Base-by-base conservation (phyloP, 1,284 basidiomycete genomes). In the Rhodotorula sp. region DNA sequence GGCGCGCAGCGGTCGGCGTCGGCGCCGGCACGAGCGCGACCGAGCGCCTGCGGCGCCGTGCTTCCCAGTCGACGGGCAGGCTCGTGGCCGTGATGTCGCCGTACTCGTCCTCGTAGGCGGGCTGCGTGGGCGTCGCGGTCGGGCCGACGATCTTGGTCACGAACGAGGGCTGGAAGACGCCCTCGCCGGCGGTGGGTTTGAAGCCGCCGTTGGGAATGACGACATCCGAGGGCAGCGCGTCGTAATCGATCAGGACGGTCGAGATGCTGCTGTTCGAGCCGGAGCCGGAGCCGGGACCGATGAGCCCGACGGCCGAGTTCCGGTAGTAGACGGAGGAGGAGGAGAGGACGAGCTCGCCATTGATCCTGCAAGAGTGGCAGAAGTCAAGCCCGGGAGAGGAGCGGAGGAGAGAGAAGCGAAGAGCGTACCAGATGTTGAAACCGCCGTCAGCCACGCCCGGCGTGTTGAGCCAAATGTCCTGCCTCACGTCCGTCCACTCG, bases 401-500 rank as follows among this genome's bases (percentile, higher is more conserved):
- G 19, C 15, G 50, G 22, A 32, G 27, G n/a, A 36, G 36, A 19
- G 56, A 55, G 32, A 37, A 48, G 27, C 13, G 3, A n/a, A 32
- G n/a, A 44, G 58, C 67, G 25, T 44, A 72, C 71, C 69, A 76
- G 59, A 76, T 70, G 58, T 76, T 72, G 67, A 80, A 80, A 2
- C 76, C 77, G 1, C 79, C 79, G 57, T 80, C 73, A 8, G 75
- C 71, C 36, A 64, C 56, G 1, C 85, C 90, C 0, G 90, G 90
- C 2, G 88, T 89, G 77, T 91, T 91, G 68, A 91, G 84, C 56
- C 80, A 79, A 36, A 91, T 86, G 4, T 85, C 87, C 79, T 91
- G 89, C 32, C 80, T 80, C 67, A 91, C 82, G 53, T 82, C 85
- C 57, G 90, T 91, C 90, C 90, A 91, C 53, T 81, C 83, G 0